Conservation (phyloP, 441 rosid species). For the Dalechampia spathulata region DNA sequence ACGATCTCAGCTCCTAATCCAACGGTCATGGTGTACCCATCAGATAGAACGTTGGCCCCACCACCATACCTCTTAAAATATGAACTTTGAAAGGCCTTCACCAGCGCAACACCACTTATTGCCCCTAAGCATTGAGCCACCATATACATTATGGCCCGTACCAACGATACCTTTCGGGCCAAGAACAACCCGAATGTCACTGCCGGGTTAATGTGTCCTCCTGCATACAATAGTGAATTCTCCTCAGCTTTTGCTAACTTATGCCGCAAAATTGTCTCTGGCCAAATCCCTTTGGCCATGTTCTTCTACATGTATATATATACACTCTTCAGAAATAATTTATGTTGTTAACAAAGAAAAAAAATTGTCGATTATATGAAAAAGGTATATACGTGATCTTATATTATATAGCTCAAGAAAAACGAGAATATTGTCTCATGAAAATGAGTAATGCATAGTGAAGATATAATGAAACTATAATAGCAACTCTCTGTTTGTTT, state of each 20-base stretch:
- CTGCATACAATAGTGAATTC: constrained; percentile 20
- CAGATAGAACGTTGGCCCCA: constrained; percentile 51
- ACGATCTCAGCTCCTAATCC: constrained; percentile 84
- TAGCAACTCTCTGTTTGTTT: constrained; percentile 3
- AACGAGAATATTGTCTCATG: neutral
- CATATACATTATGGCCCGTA: constrained; percentile 65
- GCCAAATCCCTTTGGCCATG: no score
- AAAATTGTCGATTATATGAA: no score
- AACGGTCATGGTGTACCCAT: constrained; percentile 44
- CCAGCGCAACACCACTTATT: constrained; percentile 72
- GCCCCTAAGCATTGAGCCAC: constrained; percentile 83
- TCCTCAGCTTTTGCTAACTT: neutral
- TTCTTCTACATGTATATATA: no score
- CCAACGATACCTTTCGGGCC: constrained; percentile 71
- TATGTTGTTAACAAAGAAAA: no score
- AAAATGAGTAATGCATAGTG: neutral
- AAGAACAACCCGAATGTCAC: constrained; percentile 73
- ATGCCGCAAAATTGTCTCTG: neutral
- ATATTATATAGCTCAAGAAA: neutral
- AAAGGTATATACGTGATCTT: no score
- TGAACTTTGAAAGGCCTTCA: constrained; percentile 63
- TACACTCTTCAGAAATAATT: no score
- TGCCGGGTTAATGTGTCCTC: constrained; percentile 93
- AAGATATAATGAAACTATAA: neutral
- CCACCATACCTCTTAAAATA: constrained; percentile 53